Evolutionary conservation across 768 basidiomycete genomes (phyloP), one percentile per base, ranked within the genome.

Genomic region (Kockovaella imperatae): DNA sequence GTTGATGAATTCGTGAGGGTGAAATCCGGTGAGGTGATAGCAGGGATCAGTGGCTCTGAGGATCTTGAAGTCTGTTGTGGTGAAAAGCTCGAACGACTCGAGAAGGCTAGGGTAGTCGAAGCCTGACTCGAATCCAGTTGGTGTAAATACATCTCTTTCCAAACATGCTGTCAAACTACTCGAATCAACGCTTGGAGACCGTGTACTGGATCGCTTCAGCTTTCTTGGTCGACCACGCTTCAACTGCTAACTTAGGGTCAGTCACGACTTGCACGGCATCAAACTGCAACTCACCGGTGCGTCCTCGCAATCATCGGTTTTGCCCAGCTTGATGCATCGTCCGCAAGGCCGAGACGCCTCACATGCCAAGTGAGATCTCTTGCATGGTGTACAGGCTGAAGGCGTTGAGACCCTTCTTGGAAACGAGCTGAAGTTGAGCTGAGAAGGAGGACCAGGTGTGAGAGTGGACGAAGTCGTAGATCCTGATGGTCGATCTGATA

Each of bases 371-470:
- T 67, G 64, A 4, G 64, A 59, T 23, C 49, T 50, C 42, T 67
- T 67, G 35, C 64, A 67, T 3, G 64, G 64, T 18, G 48, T 62
- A 48, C 64, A 67, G 5, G 64, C 64, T 6, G 57, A 47, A 24
- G 40, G n/a, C n/a, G n/a, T n/a, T n/a, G n/a, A n/a, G n/a, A n/a
- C n/a, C n/a, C n/a, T n/a, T n/a, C n/a, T n/a, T n/a, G n/a, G n/a
- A n/a, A n/a, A n/a, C n/a, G n/a, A n/a, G n/a, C n/a, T n/a, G n/a
- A n/a, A n/a, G n/a, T n/a, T n/a, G n/a, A n/a, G n/a, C n/a, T n/a
- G n/a, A n/a, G n/a, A n/a, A n/a, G n/a, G n/a, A n/a, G n/a, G n/a
- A n/a, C n/a, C n/a, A n/a, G n/a, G n/a, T n/a, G n/a, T n/a, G n/a
- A n/a, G n/a, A n/a, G n/a, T n/a, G n/a, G n/a, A n/a, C n/a, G n/a